Conservation (phyloP, 768 basidiomycete species). For the Pholiota molesta region DNA sequence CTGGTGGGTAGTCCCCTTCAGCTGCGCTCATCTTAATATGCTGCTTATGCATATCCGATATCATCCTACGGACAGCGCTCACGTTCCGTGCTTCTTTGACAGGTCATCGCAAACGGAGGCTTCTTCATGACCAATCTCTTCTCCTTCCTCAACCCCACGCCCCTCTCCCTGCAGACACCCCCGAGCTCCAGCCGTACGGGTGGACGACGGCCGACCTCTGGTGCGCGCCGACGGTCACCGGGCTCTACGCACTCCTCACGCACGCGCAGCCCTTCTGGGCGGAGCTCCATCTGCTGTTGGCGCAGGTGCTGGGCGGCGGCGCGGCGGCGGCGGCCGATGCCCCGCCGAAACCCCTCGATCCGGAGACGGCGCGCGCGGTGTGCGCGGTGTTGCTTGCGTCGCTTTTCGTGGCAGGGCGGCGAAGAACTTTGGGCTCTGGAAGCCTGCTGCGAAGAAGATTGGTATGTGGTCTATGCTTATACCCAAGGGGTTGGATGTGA, state of each 20-base stretch:
- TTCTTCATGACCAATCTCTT: slow-evolving; percentile 34
- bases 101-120: slow-evolving; percentile 78
- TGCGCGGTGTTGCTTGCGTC: slow-evolving; percentile 68
- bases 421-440: slow-evolving; percentile 59
- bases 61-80: too few relatives aligned
- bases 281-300: slow-evolving; percentile 52
- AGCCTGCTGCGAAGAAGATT: slow-evolving; percentile 9
- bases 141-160: slow-evolving; percentile 67
- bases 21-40: not conserved
- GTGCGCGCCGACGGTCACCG: slow-evolving; percentile 80
- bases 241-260: slow-evolving; percentile 78
- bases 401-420: slow-evolving; percentile 66
- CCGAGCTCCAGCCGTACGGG: slow-evolving; percentile 76
- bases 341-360: slow-evolving; percentile 53
- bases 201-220: slow-evolving; percentile 88
- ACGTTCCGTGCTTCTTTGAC: not conserved
- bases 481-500: not conserved
- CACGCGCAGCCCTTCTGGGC: slow-evolving; percentile 88
- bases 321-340: slow-evolving; percentile 30
- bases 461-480: not conserved
- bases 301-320: slow-evolving; percentile 43
- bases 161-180: slow-evolving; percentile 72
- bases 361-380: slow-evolving; percentile 67
- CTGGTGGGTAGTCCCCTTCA: slow-evolving; percentile 48
- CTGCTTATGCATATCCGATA: not conserved